Base-by-base conservation (phyloP, 108 stramenopile genomes). In the Stephanodiscus minutulus region DNA sequence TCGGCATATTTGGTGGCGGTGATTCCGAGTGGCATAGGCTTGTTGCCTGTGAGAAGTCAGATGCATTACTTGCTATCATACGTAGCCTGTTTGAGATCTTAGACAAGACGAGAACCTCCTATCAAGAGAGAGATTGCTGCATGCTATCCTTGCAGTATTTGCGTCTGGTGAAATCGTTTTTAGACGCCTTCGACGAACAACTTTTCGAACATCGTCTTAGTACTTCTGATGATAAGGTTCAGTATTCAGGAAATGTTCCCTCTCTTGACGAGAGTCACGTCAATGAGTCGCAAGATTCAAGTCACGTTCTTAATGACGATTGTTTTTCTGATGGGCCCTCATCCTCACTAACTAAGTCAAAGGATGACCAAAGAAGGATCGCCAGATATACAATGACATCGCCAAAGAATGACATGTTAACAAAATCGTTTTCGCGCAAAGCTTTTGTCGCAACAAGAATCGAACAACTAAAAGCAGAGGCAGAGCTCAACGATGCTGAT, bases 361-460 rank as follows among this genome's bases (percentile, higher is more conserved):
- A 62, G 24, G 44, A 64, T 2, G 41, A 59, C 31, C 46, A 21
- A 36, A 54, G 39, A 9, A 50, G 64, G 31, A 63, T 37, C 27
- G 49, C 68, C 20, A 72, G 37, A 29, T 76, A 76, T 76, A 58
- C 29, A 18, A 11, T 71, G 29, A 25, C 33, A 20, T 72, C 78
- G 18, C 71, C 78, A 1, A 61, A 46, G 36, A 68, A 62, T 13
- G 31, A 58, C 15, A 68, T 53, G 22, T 31, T 25, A 5, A 78
- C 73, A n/a, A 73, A 66, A 43, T 75, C 86, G n/a, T 88, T 94
- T 63, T 78, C 85, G 5, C 83, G 93, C 28, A 78, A 71, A 55
- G 86, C 90, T 1, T 95, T 88, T 70, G 91, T 91, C 5, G 91
- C 88, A 33, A 85, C 77, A n/a, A 95, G 86, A 43, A 91, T 55